Evolutionary conservation across 2,329 filamentous ascomycete genomes (phyloP), one percentile per base, ranked within the genome.

Genomic region (Colletotrichum cereale): DNA sequence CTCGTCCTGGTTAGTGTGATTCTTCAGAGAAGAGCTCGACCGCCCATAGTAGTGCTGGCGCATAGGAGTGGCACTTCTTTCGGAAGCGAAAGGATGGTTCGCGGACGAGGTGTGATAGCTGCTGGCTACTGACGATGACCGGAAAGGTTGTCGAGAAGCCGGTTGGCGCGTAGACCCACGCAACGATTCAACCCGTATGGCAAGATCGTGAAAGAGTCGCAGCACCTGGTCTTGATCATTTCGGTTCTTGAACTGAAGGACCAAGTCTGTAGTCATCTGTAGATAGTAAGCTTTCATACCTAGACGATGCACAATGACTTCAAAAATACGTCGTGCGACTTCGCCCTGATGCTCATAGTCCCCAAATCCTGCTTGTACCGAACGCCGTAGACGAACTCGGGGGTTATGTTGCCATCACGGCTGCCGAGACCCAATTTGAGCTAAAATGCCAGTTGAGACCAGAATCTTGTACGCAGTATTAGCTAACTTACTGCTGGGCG

Each of bases 161-260:
- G 29, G 29, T 29, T 66, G 63, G 6, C 31, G 63, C 21, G 24
- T 31, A 60, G 26, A n/a, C 12, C 24, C 24, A 29, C 38, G 52
- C 26, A 26, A 48, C 21, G 53, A 24, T 29, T 44, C 55, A 31
- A 38, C 18, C 44, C 34, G 31, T 14, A 57, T 31, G 21, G n/a
- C 55, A 8, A 66, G 55, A 36, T 38, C 34, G 16, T 61, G 31
- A 21, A 66, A 47, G n/a, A 66, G 40, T 6, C 53, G 40, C 29
- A 60, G 52, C 10, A 60, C 26, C 21, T 61, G 53, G 12, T 48
- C 55, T 16, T 31, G 34, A 16, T 66, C 63, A 48, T 18, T 47
- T 36, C 38, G 38, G 40, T 34, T 66, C 29, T 60, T 66, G 63
- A 66, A 66, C n/a, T 60, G 40, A 8, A 66, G 40, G n/a, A 36